A percentile compares a stretch with the other conserved stretches of the same genome.
phyloP scores from a whole-genome alignment of 148 eudicot genomes.

The Amaranthus hypochondriacus region DNA sequence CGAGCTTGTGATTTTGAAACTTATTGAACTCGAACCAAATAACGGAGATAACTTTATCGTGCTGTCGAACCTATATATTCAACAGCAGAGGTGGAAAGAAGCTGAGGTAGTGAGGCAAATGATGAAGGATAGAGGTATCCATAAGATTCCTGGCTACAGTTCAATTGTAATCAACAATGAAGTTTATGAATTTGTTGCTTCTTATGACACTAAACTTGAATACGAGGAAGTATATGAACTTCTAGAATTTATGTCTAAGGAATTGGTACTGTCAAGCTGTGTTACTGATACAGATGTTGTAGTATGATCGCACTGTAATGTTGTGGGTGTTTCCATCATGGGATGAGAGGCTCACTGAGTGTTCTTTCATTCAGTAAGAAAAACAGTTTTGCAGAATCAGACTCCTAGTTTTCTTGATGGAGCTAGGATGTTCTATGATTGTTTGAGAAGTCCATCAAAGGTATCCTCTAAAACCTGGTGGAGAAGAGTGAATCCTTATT shows the following conservation, averaged over 20 bases:
- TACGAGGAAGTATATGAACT: constrained; percentile 24
- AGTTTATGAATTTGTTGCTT: constrained; percentile 29
- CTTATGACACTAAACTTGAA: constrained; percentile 21
- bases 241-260: constrained; percentile 19
- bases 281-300: constrained; percentile 16
- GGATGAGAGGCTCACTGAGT: too few species aligned
- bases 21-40: constrained; percentile 33
- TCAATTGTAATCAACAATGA: constrained; percentile 29
- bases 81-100: constrained; percentile 32
- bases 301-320: constrained; percentile 3
- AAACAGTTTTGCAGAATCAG: too few species aligned
- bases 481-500: too few species aligned
- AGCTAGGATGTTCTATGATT: too few species aligned
- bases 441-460: too few species aligned
- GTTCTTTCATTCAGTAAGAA: not conserved
- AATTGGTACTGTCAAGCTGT: constrained; percentile 10
- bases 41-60: constrained; percentile 34
- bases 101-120: constrained; percentile 19
- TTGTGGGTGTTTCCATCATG: not conserved
- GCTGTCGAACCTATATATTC: constrained; percentile 28
- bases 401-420: too few species aligned
- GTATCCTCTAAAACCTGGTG: too few species aligned
- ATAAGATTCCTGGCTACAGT: constrained; percentile 33
- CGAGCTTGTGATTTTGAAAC: constrained; percentile 27
- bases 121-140: constrained; percentile 27